phyloP scores from a whole-genome alignment of 495 filamentous ascomycete species.

The Penicillium salamii region DNA sequence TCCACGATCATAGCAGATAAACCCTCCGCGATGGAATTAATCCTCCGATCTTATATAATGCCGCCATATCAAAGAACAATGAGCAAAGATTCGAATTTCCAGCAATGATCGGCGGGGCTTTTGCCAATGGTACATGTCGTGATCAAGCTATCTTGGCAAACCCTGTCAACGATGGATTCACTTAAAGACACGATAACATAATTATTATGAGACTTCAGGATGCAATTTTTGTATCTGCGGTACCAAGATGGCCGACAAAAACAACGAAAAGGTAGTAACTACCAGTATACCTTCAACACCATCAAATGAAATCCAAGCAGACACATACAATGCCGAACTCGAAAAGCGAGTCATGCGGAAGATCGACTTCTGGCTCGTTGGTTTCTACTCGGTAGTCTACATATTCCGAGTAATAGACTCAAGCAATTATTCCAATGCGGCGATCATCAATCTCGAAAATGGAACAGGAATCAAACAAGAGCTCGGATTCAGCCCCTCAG shows the following conservation, averaged over 20 bases:
- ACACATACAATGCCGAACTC: constrained; percentile 9
- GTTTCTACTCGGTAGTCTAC: constrained; percentile 43
- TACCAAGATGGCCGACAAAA: constrained; percentile 9
- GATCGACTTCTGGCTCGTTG: constrained; percentile 41
- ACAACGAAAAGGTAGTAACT: constrained; percentile 1
- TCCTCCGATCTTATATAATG: not conserved
- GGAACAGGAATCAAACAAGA: constrained; percentile 44
- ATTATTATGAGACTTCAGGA: not conserved
- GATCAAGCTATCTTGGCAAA: constrained; percentile 23
- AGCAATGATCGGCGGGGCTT: not conserved
- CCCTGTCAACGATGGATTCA: not conserved
- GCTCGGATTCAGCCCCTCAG: constrained; percentile 28
- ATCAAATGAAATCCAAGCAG: not conserved
- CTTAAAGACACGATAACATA: not conserved
- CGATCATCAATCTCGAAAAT: constrained; percentile 46
- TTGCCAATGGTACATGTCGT: constrained; percentile 17
- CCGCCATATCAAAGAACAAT: not conserved
- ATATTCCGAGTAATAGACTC: constrained; percentile 41
- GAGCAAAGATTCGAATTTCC: not conserved
- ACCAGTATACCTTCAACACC: constrained; percentile 7
- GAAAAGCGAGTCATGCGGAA: constrained; percentile 35
- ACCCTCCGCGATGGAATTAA: not conserved
- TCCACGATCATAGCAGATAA: not conserved
- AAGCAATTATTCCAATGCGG: constrained; percentile 42
- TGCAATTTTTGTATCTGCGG: not conserved